phyloP scores from a whole-genome alignment of 164 flowering plant species.

The Umbilicus rupestris region DNA sequence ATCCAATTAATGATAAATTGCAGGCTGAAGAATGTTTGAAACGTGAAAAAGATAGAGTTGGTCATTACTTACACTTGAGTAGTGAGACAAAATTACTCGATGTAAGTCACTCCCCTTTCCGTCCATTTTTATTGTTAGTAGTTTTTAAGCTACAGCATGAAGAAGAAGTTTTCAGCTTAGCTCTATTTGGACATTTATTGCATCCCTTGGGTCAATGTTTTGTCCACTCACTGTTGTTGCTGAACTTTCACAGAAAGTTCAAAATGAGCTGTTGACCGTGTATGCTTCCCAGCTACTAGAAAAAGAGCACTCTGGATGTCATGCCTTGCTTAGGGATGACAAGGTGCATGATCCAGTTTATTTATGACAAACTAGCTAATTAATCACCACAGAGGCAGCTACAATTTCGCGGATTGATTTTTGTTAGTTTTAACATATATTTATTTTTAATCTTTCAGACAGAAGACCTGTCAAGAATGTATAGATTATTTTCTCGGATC shows the following conservation, averaged over 20 bases:
- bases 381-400: neutral
- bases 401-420: neutral
- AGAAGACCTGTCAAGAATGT: conserved; percentile 89
- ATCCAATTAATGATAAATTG: conserved; percentile 12
- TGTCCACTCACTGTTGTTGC: neutral
- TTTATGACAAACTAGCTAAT: neutral
- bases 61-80: conserved; percentile 74
- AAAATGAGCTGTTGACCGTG: conserved; percentile 41
- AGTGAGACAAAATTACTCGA: conserved; percentile 73
- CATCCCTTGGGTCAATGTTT: neutral
- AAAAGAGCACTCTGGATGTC: conserved; percentile 92
- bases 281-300: conserved; percentile 73
- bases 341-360: conserved; percentile 29
- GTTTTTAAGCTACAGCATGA: neutral
- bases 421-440: neutral
- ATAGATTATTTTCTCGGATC: conserved; percentile 65
- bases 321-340: conserved; percentile 82
- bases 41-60: conserved; percentile 74
- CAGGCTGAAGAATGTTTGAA: conserved; percentile 87
- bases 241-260: conserved; percentile 37
- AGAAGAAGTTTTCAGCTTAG: too few relatives aligned
- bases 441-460: conserved; percentile 24
- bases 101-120: conserved; percentile 33
- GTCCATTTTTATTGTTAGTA: neutral
- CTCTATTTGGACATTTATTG: neutral